Evolutionary conservation across 1,139 yeast species (phyloP).

Genomic region (Suhomyces atakaporum): DNA sequence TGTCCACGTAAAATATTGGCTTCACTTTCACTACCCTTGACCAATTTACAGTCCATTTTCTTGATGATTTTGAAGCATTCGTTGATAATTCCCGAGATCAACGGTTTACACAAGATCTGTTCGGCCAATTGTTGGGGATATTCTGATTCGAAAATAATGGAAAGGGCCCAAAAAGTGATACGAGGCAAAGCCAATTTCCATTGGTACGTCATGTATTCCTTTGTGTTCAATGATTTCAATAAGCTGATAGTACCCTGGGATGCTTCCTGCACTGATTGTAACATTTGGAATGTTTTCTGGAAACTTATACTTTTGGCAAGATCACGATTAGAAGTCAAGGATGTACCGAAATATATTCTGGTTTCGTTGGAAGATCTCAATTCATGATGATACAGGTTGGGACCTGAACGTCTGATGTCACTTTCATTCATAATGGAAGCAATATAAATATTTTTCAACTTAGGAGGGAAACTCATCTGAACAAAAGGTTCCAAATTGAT

Average conservation of each 20-base stretch:
- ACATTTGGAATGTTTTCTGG: slow-evolving; percentile 32
- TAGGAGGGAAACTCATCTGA: slow-evolving; percentile 33
- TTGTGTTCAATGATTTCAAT: slow-evolving; percentile 51
- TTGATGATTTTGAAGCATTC: slow-evolving; percentile 75
- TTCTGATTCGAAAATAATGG: slow-evolving; percentile 71
- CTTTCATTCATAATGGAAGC: slow-evolving; percentile 66
- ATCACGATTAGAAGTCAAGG: slow-evolving; percentile 20
- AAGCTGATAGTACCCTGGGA: slow-evolving; percentile 36
- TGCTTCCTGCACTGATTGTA: slow-evolving; percentile 38
- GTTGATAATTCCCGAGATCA: slow-evolving; percentile 73
- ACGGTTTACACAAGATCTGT: slow-evolving; percentile 81
- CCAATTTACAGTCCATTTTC: slow-evolving; percentile 75
- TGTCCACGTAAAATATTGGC: slow-evolving; percentile 56
- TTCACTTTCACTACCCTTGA: slow-evolving; percentile 67
- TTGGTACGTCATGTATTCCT: slow-evolving; percentile 70
- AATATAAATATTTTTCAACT: slow-evolving; percentile 39
- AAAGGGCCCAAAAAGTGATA: slow-evolving; percentile 74
- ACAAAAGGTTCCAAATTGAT: slow-evolving; percentile 73
- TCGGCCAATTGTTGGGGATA: slow-evolving; percentile 57
- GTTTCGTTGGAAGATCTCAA: slow-evolving; percentile 33
- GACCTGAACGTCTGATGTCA: slow-evolving; percentile 51
- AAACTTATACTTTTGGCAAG: slow-evolving; percentile 24
- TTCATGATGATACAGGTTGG: slow-evolving; percentile 29
- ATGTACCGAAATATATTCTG: slow-evolving; percentile 44
- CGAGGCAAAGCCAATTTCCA: slow-evolving; percentile 85